phyloP scores from a whole-genome alignment of 176 grass and related monocot genomes.

The Bromus sterilis region DNA sequence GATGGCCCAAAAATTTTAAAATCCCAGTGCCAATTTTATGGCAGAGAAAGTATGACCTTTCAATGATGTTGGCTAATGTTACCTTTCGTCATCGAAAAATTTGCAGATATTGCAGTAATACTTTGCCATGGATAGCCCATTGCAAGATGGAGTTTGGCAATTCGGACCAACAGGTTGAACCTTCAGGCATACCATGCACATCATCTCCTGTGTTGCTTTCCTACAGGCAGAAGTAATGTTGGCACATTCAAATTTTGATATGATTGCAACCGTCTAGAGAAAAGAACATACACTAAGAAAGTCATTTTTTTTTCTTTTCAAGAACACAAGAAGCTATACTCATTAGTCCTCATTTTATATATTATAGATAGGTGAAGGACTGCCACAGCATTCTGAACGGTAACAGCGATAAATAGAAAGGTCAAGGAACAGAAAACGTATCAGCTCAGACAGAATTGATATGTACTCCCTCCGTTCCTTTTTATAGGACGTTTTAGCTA shows the following conservation, averaged over 20 bases:
- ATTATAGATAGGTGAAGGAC: background rate
- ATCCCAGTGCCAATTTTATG: background rate
- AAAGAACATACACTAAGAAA: constrained; percentile 5
- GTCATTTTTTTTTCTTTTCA: background rate
- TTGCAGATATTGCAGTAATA: constrained; percentile 97
- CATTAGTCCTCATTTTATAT: constrained; percentile 2
- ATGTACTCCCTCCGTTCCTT: too few relatives aligned
- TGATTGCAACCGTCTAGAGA: background rate
- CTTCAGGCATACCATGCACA: constrained; percentile 94
- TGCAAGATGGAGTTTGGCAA: constrained; percentile 79
- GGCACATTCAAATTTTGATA: constrained; percentile 7
- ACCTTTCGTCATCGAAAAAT: constrained; percentile 99
- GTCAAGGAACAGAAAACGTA: background rate
- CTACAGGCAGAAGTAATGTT: constrained; percentile 35
- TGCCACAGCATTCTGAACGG: background rate
- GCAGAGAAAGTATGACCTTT: background rate
- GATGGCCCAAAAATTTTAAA: background rate
- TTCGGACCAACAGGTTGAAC: constrained; percentile 78
- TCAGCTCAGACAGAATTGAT: background rate
- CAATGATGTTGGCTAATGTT: constrained; percentile 10
- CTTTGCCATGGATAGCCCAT: constrained; percentile 75
- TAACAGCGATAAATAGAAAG: background rate
- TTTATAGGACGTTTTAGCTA: too few relatives aligned
- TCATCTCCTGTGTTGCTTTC: constrained; percentile 95
- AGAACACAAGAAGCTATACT: background rate